Conservation (phyloP, 225 moss, liverwort and hornwort genomes). For the Marchantia paleacea region DNA sequence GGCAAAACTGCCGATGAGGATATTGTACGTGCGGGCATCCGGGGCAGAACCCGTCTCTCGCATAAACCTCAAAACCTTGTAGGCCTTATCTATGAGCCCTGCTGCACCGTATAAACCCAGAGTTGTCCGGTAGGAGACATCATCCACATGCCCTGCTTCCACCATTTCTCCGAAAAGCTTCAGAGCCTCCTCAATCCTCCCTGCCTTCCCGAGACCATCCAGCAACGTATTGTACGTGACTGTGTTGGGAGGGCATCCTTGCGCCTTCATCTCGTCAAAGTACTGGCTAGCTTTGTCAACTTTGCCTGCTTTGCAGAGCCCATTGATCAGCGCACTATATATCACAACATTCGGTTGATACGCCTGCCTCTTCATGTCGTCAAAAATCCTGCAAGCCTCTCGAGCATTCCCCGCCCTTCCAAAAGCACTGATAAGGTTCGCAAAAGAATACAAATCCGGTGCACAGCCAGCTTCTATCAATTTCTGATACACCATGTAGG, state of each 20-base stretch:
- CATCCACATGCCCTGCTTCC: constrained; percentile 39
- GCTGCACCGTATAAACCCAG: constrained; percentile 18
- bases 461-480: constrained; percentile 43
- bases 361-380: constrained; percentile 52
- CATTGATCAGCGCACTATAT: constrained; percentile 58
- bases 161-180: constrained; percentile 61
- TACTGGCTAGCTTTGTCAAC: constrained; percentile 48
- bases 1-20: constrained; percentile 16
- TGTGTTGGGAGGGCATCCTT: constrained; percentile 59
- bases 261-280: constrained; percentile 59
- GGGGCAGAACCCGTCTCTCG: constrained; percentile 19
- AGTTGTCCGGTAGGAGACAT: constrained; percentile 15
- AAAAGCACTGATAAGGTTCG: constrained; percentile 60
- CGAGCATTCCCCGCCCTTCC: constrained; percentile 54
- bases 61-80: constrained; percentile 19
- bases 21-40: constrained; percentile 22
- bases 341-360: constrained; percentile 57
- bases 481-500: constrained; percentile 45
- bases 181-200: constrained; percentile 44
- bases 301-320: constrained; percentile 57
- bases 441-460: constrained; percentile 55
- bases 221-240: constrained; percentile 63
- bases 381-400: constrained; percentile 48
- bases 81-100: constrained; percentile 18
- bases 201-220: constrained; percentile 55